phyloP scores from a whole-genome alignment of 495 filamentous ascomycete genomes.

The Hamigera avellanea region DNA sequence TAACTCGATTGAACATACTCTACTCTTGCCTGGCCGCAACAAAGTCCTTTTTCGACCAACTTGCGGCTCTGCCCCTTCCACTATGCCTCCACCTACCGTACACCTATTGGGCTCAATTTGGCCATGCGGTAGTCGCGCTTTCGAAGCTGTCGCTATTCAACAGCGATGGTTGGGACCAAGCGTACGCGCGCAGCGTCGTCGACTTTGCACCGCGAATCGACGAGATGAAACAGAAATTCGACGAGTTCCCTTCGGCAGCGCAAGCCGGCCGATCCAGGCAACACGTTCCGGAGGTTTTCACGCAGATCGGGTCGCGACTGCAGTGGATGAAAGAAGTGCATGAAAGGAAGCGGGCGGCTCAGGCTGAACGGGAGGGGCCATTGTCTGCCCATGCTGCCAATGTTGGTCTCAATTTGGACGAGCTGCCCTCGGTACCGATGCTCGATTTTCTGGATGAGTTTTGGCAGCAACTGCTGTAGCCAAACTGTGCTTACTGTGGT shows the following conservation, averaged over 20 bases:
- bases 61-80: conserved; percentile 11
- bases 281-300: conserved; percentile 9
- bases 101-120: conserved; percentile 12
- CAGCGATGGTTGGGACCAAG: conserved; percentile 12
- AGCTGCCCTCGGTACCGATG: conserved; percentile 3
- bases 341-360: conserved; percentile 4
- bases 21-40: conserved; percentile 14
- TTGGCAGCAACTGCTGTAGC: neutral
- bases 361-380: neutral
- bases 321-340: conserved; percentile 10
- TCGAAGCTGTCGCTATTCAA: conserved; percentile 20
- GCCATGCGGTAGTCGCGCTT: conserved; percentile 17
- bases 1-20: conserved; percentile 14
- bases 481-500: too few species aligned
- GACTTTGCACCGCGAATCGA: conserved; percentile 7
- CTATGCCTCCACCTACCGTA: conserved; percentile 12
- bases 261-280: neutral
- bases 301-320: conserved; percentile 3
- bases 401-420: conserved; percentile 1
- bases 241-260: conserved; percentile 1
- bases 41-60: conserved; percentile 17
- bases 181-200: conserved; percentile 8
- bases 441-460: neutral
- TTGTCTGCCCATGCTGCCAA: neutral
- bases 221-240: conserved; percentile 3